Conservation (phyloP, 192 early-diverging fungal species). For the Entomortierella parvispora region DNA sequence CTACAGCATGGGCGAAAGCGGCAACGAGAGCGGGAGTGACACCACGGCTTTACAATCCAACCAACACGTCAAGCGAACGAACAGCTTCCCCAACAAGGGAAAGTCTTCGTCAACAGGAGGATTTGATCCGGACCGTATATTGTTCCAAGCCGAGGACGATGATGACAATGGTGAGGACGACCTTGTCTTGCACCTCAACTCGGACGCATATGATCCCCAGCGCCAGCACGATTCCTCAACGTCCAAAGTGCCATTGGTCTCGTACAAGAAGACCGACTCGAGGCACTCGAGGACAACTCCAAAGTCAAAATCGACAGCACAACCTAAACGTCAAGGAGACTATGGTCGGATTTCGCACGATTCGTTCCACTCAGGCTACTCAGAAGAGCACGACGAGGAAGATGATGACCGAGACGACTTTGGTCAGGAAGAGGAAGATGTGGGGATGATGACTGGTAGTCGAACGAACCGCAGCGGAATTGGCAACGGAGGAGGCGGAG, state of each 20-base stretch:
- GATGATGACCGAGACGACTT: constrained; percentile 25
- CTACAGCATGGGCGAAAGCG: constrained; percentile 32
- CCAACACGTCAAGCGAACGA: constrained; percentile 11
- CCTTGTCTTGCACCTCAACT: too few relatives aligned
- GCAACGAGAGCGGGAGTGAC: constrained; percentile 39
- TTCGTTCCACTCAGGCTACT: constrained; percentile 32
- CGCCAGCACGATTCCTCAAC: constrained; percentile 16
- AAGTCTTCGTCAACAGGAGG: constrained; percentile 3
- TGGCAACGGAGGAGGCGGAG: constrained; percentile 21
- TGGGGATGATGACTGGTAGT: constrained; percentile 50
- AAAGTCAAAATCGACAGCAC: constrained; percentile 9
- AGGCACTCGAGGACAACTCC: background rate
- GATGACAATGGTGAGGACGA: constrained; percentile 35
- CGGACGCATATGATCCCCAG: constrained; percentile 4
- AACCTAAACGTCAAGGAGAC: constrained; percentile 26
- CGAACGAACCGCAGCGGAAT: constrained; percentile 48
- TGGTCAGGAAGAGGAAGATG: constrained; percentile 37
- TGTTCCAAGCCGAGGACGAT: background rate
- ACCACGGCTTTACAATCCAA: constrained; percentile 35
- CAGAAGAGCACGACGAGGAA: constrained; percentile 19
- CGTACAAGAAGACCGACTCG: constrained; percentile 15
- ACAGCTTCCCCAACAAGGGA: constrained; percentile 22
- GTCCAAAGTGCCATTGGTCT: constrained; percentile 33
- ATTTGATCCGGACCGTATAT: constrained; percentile 21
- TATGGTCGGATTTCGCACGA: constrained; percentile 47